phyloP scores from a whole-genome alignment of 2,329 filamentous ascomycete species.

The Keithomyces neogunnii region DNA sequence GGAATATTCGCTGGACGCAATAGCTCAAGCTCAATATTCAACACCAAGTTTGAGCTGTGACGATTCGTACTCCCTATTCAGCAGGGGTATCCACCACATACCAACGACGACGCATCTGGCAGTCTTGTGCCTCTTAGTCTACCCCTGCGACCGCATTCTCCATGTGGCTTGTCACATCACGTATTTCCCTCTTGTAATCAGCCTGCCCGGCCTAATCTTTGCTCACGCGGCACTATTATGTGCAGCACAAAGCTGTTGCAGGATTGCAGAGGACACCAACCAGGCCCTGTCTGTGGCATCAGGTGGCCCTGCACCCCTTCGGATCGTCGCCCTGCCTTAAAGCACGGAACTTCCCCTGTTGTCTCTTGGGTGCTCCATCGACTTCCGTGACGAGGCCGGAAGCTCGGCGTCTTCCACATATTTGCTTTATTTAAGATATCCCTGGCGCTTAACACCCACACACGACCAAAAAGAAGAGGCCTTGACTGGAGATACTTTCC shows the following conservation, averaged over 20 bases:
- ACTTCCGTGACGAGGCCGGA: neutral
- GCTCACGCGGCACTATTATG: no score
- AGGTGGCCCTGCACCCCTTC: neutral
- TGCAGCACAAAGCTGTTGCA: no score
- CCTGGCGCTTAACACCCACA: no score
- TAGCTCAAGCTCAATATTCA: no score
- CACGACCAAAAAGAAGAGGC: no score
- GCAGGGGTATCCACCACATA: neutral
- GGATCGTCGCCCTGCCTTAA: neutral
- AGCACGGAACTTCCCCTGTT: no score
- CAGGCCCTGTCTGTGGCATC: no score
- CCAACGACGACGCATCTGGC: neutral
- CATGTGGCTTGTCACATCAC: neutral
- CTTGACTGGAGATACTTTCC: neutral
- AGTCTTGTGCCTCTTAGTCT: neutral
- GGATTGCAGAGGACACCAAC: no score
- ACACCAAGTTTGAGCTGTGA: no score
- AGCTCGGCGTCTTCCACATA: neutral
- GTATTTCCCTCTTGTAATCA: neutral
- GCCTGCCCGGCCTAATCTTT: neutral
- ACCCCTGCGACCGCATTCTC: neutral
- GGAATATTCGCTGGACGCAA: neutral
- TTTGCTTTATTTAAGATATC: no score
- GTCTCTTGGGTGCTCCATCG: neutral
- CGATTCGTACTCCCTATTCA: neutral